phyloP scores from a whole-genome alignment of 2,329 filamentous ascomycete species.

The Cladosporium phlei region DNA sequence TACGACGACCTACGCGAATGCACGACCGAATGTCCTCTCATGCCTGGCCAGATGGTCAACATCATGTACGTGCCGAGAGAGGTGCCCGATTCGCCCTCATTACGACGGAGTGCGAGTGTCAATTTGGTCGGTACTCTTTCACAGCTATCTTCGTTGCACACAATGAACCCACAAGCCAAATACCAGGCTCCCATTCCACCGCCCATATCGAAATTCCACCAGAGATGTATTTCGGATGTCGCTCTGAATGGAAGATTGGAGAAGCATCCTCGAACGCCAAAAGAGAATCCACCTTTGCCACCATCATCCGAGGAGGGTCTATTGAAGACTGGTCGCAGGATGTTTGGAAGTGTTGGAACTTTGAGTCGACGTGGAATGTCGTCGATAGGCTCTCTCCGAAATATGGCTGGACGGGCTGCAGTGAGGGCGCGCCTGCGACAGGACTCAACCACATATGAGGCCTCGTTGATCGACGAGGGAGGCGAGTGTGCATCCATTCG shows the following conservation, averaged over 20 bases:
- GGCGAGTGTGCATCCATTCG: constrained; percentile 1
- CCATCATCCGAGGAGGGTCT: background rate
- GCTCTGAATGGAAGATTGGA: constrained; percentile 26
- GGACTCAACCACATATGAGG: constrained; percentile 4
- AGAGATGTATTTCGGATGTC: constrained; percentile 28
- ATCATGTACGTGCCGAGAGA: constrained; percentile 75
- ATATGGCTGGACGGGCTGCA: constrained; percentile 6
- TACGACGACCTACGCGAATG: constrained; percentile 68
- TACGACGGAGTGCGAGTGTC: constrained; percentile 28
- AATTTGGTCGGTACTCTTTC: constrained; percentile 24
- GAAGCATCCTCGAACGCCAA: constrained; percentile 9
- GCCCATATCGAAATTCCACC: constrained; percentile 28
- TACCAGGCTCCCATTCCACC: constrained; percentile 26
- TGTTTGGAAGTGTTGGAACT: constrained; percentile 6
- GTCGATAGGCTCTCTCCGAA: background rate
- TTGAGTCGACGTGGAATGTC: background rate
- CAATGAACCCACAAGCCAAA: constrained; percentile 26
- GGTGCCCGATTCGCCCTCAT: constrained; percentile 23
- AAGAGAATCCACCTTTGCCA: background rate
- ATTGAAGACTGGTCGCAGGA: background rate
- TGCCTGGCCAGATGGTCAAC: constrained; percentile 86
- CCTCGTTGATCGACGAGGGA: constrained; percentile 3
- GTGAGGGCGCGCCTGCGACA: constrained; percentile 1
- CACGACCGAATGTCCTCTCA: constrained; percentile 75
- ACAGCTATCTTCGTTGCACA: constrained; percentile 18